These are phyloP conservation scores for Cryphonectria radicalis DNA, from an alignment of 2,329 filamentous ascomycete species.

Conservation along the genomic window DNA sequence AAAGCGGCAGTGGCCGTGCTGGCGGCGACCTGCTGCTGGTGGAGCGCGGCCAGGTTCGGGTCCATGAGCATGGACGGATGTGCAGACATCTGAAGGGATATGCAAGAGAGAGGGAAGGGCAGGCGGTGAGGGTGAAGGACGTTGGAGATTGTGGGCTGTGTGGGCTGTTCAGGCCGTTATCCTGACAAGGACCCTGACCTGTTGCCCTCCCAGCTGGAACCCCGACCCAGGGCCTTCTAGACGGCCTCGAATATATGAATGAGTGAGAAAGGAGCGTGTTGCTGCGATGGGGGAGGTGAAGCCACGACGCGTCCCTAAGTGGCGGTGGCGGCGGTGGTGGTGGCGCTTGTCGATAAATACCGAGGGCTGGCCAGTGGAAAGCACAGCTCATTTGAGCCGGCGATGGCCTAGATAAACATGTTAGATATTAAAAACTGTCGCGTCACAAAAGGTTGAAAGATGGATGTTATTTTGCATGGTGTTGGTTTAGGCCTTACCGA, in stretches of 20 bases:
- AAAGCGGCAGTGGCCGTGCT: slow-evolving; percentile 23
- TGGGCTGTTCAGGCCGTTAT: background rate
- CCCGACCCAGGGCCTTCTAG: background rate
- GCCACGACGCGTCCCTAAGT: background rate
- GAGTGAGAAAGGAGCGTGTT: background rate
- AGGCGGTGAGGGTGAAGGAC: too few species aligned
- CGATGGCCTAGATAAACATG: slow-evolving; percentile 8
- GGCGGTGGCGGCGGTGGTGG: background rate
- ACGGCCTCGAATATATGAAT: background rate
- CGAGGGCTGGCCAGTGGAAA: background rate
- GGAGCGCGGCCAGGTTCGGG: slow-evolving; percentile 22
- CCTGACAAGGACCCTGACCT: background rate
- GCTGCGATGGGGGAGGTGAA: background rate
- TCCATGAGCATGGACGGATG: slow-evolving; percentile 17
- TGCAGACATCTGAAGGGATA: background rate
- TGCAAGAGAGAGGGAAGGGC: background rate
- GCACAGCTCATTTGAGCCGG: background rate
- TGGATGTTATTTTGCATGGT: background rate
- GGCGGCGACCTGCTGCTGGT: slow-evolving; percentile 28
- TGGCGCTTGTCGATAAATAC: background rate
- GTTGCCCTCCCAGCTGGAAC: too few species aligned
- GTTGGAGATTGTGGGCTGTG: background rate
- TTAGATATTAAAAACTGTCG: background rate
- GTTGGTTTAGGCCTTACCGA: background rate
- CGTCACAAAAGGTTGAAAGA: background rate